phyloP scores from a whole-genome alignment of 106 monocot species.

The Agapanthus africanus region DNA sequence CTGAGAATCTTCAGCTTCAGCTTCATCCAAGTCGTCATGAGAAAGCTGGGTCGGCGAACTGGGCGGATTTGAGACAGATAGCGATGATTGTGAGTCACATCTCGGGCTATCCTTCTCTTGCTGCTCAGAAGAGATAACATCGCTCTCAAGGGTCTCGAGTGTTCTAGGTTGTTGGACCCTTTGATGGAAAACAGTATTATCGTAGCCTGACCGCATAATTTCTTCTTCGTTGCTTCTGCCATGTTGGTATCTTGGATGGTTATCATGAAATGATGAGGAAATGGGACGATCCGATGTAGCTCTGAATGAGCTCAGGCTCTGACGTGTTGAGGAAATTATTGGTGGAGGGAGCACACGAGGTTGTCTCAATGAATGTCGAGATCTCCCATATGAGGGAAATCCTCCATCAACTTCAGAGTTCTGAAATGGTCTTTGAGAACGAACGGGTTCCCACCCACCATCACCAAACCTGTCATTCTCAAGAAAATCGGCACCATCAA shows the following conservation, averaged over 20 bases:
- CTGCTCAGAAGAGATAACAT: conserved; percentile 18
- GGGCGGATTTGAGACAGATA: conserved; percentile 86
- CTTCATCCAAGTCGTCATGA: conserved; percentile 82
- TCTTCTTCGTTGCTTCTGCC: conserved; percentile 20
- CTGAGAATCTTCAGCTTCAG: conserved; percentile 34
- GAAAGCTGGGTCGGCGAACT: conserved; percentile 72
- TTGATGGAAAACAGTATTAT: conserved; percentile 27
- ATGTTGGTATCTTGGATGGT: conserved; percentile 20
- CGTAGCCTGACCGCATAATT: conserved; percentile 24
- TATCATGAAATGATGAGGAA: conserved; percentile 24
- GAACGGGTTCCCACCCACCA: conserved; percentile 36
- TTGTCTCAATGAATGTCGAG: conserved; percentile 60
- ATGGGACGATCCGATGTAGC: conserved; percentile 15
- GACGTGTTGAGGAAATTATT: conserved; percentile 44
- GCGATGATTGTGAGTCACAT: conserved; percentile 68
- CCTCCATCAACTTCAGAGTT: conserved; percentile 46
- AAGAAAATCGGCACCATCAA: conserved; percentile 40
- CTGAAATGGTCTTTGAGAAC: conserved; percentile 38
- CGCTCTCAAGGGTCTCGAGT: conserved; percentile 15
- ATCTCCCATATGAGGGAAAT: conserved; percentile 46
- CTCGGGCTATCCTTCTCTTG: conserved; percentile 42
- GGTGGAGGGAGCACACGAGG: conserved; percentile 91
- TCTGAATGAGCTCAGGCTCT: conserved; percentile 33
- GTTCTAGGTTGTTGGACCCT: conserved; percentile 20
- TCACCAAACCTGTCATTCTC: conserved; percentile 57